A percentile compares a stretch with the other conserved stretches of the same genome.
Evolutionary conservation across 2,329 filamentous ascomycete species (phyloP).

Genomic region (Dothistroma septosporum): DNA sequence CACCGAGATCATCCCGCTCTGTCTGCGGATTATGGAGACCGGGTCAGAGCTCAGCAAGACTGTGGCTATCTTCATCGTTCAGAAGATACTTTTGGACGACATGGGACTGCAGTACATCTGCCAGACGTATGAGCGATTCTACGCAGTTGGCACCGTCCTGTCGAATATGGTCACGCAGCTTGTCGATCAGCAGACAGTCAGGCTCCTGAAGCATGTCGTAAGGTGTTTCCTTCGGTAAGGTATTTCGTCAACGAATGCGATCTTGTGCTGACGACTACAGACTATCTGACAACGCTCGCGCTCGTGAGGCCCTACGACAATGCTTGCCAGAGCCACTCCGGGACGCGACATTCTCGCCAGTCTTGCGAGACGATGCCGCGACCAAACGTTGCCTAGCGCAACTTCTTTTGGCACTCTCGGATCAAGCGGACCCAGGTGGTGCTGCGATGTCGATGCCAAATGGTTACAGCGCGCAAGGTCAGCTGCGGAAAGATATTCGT

Average conservation of each 20-base stretch:
- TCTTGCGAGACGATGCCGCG: constrained; percentile 91
- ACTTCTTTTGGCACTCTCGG: constrained; percentile 90
- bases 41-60: constrained; percentile 98
- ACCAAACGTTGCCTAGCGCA: constrained; percentile 98
- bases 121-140: constrained; percentile 97
- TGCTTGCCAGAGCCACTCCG: constrained; percentile 98
- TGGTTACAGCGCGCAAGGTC: constrained; percentile 17
- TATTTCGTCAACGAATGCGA: not conserved
- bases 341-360: constrained; percentile 93
- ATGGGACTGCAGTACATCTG: constrained; percentile 97
- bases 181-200: constrained; percentile 94
- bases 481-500: not conserved
- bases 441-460: constrained; percentile 14
- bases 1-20: constrained; percentile 96
- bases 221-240: constrained; percentile 88
- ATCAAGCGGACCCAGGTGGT: constrained; percentile 44
- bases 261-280: constrained; percentile 45
- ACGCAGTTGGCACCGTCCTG: constrained; percentile 92
- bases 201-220: constrained; percentile 94
- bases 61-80: constrained; percentile 98
- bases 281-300: constrained; percentile 91
- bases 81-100: constrained; percentile 96
- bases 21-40: constrained; percentile 98
- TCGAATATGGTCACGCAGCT: constrained; percentile 99
- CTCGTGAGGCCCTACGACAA: constrained; percentile 88